Conservation (phyloP, 176 grass and related monocot genomes). For the Microstegium vimineum region DNA sequence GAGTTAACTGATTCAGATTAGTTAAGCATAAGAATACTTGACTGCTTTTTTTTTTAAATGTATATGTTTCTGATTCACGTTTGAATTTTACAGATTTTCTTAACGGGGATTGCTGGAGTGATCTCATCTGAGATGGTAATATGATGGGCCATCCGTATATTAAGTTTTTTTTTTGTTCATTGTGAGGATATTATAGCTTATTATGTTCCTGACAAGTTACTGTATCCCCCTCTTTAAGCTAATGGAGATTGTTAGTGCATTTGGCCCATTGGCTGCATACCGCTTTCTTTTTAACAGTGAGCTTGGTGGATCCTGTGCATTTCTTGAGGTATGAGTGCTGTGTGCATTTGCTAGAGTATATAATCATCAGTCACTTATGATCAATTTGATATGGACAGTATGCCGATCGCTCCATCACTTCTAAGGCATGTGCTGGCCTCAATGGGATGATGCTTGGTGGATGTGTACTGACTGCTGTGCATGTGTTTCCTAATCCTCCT, state of each 20-base stretch:
- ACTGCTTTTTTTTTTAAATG: background rate
- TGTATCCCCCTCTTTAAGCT: conserved; percentile 56
- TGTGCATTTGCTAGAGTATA: conserved; percentile 17
- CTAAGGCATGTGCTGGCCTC: conserved; percentile 88
- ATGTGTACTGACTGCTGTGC: conserved; percentile 61
- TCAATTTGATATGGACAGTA: conserved; percentile 58
- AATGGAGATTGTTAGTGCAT: conserved; percentile 82
- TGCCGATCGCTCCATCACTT: conserved; percentile 67
- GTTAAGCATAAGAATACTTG: background rate
- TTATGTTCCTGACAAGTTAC: conserved; percentile 16
- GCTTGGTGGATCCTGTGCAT: conserved; percentile 67
- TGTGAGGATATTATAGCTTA: conserved; percentile 1
- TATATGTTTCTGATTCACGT: conserved; percentile 21
- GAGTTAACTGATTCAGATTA: background rate
- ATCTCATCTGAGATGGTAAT: conserved; percentile 86
- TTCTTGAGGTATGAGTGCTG: conserved; percentile 76
- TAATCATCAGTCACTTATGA: conserved; percentile 13
- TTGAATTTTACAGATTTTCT: conserved; percentile 78
- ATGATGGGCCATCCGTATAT: conserved; percentile 14
- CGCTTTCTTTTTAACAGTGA: conserved; percentile 61
- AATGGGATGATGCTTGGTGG: conserved; percentile 92
- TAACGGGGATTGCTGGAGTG: conserved; percentile 67
- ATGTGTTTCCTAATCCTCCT: conserved; percentile 48
- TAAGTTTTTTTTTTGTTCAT: conserved; percentile 19
- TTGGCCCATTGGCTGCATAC: conserved; percentile 72